These are phyloP conservation scores for Rhodomyrtus tomentosa DNA, from an alignment of 345 rosid species.

Conservation along the genomic window DNA sequence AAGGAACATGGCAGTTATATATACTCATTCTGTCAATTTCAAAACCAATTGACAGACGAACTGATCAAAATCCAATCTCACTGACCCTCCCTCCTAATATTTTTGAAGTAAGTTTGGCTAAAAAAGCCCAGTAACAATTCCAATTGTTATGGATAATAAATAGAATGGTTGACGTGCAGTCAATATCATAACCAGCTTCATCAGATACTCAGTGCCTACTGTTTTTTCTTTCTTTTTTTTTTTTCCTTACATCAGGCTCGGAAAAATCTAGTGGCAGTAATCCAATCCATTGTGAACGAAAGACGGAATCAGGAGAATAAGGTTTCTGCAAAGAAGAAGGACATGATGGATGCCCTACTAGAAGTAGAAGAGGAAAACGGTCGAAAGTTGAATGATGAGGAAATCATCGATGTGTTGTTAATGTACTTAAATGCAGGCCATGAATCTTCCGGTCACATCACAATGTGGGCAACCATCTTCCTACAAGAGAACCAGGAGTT, in stretches of 20 bases:
- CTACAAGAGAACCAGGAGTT: constrained; percentile 61
- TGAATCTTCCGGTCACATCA: constrained; percentile 81
- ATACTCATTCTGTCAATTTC: background rate
- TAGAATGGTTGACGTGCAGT: background rate
- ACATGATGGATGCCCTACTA: constrained; percentile 71
- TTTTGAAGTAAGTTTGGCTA: background rate
- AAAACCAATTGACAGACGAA: background rate
- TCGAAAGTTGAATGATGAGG: constrained; percentile 45
- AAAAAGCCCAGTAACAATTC: background rate
- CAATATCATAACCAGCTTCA: background rate
- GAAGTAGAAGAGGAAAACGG: constrained; percentile 64
- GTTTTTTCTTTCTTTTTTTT: background rate
- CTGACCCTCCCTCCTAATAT: background rate
- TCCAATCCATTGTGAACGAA: constrained; percentile 48
- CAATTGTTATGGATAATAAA: background rate
- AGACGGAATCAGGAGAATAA: constrained; percentile 29
- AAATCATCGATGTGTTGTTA: constrained; percentile 64
- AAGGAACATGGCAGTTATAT: background rate
- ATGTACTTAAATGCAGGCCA: constrained; percentile 93
- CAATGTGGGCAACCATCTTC: constrained; percentile 71
- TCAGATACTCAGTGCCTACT: background rate
- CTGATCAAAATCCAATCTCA: background rate
- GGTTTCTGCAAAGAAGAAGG: constrained; percentile 20
- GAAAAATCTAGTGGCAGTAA: constrained; percentile 45
- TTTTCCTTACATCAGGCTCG: constrained; percentile 34